Percentiles rank a stretch among this genome's conserved stretches.
Evolutionary conservation across 116 monocot species (phyloP).

Genomic region (Thalassia testudinum): DNA sequence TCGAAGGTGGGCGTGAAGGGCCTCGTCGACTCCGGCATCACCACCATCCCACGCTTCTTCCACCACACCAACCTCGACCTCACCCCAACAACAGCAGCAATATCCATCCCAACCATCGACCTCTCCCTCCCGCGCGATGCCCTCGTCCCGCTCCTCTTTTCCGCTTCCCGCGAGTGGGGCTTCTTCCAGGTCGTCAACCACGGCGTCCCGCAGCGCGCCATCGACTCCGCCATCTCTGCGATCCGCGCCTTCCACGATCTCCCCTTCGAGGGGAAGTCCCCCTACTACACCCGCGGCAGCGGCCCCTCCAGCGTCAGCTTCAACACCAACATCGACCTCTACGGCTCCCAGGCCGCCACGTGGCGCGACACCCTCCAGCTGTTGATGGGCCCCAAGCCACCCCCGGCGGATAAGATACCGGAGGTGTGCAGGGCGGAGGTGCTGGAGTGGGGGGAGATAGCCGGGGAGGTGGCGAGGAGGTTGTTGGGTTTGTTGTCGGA

Average conservation of each 20-base stretch:
- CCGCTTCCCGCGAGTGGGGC: constrained; percentile 36
- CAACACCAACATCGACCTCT: constrained; percentile 55
- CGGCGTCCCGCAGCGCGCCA: constrained; percentile 15
- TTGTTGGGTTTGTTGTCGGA: constrained; percentile 45
- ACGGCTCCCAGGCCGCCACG: constrained; percentile 41
- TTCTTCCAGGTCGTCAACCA: constrained; percentile 74
- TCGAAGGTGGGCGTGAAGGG: constrained; percentile 53
- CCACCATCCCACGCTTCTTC: constrained; percentile 50
- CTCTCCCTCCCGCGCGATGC: constrained; percentile 45
- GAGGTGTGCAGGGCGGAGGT: constrained; percentile 27
- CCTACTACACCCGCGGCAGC: constrained; percentile 22
- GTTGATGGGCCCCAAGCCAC: constrained; percentile 4
- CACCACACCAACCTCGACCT: constrained; percentile 17
- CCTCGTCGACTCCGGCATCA: constrained; percentile 49
- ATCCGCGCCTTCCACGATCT: constrained; percentile 32
- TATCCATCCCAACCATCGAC: constrained; percentile 60
- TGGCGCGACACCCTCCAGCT: constrained; percentile 86
- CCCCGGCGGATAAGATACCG: constrained; percentile 29
- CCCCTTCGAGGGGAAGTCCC: constrained; percentile 20
- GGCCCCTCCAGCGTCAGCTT: constrained; percentile 36
- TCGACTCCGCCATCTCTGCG: constrained; percentile 21
- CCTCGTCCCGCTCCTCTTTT: constrained; percentile 18
- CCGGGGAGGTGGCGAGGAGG: constrained; percentile 11
- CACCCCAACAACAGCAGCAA: background rate
- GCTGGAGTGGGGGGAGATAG: constrained; percentile 35